Conservation (phyloP, 306 rosid species). For the Castanopsis chinensis region DNA sequence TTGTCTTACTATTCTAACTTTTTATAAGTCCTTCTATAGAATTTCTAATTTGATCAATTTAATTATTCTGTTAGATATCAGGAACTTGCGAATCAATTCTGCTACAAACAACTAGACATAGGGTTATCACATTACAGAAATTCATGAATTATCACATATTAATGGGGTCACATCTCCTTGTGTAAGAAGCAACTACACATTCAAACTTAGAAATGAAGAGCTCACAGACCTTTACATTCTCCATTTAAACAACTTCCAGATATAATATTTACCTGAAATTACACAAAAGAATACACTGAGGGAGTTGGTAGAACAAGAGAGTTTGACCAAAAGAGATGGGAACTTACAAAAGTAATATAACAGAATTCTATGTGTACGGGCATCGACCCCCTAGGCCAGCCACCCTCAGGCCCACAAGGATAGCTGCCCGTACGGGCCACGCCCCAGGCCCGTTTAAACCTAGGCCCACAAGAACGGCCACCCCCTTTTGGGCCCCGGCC, state of each 20-base stretch:
- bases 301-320: constrained; percentile 14
- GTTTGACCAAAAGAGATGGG: constrained; percentile 1
- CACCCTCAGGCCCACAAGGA: too few relatives aligned
- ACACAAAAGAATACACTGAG: constrained; percentile 25
- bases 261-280: constrained; percentile 70
- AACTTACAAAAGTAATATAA: not conserved
- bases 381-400: too few relatives aligned
- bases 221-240: constrained; percentile 68
- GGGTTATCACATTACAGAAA: not conserved
- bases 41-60: not conserved
- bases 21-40: not conserved
- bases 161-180: not conserved
- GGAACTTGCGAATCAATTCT: constrained; percentile 8
- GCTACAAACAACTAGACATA: constrained; percentile 14
- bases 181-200: not conserved
- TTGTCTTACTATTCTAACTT: not conserved
- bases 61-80: constrained; percentile 6
- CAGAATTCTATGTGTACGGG: not conserved
- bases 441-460: too few relatives aligned
- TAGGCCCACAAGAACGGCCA: too few relatives aligned
- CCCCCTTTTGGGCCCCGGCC: too few relatives aligned
- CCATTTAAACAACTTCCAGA: constrained; percentile 82
- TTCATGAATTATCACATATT: not conserved
- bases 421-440: too few relatives aligned
- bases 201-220: not conserved